phyloP scores from a whole-genome alignment of 2,329 filamentous ascomycete species.

The Fusarium sp. region DNA sequence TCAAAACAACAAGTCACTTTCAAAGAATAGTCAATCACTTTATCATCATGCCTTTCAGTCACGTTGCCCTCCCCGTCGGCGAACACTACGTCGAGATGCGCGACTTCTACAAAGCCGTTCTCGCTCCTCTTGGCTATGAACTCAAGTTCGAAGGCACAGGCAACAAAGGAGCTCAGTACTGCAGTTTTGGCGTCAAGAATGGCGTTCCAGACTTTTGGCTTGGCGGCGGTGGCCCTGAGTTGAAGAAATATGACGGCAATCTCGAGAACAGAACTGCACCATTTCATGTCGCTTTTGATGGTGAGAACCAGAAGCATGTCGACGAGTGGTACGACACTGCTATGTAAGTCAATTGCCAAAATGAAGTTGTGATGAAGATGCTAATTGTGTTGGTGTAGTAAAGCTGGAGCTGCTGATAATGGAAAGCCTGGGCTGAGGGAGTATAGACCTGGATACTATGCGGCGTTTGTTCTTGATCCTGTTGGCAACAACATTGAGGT shows the following conservation, averaged over 20 bases:
- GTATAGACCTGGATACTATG: constrained; percentile 60
- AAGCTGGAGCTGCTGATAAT: constrained; percentile 59
- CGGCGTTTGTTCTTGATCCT: constrained; percentile 60
- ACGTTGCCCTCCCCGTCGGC: constrained; percentile 38
- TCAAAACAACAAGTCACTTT: neutral
- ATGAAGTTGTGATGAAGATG: fast-evolving
- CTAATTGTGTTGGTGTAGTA: constrained; percentile 36
- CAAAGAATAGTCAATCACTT: neutral
- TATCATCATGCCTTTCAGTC: constrained; percentile 35
- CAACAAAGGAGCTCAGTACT: constrained; percentile 22
- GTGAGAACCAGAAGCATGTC: constrained; percentile 24
- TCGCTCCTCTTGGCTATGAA: constrained; percentile 40
- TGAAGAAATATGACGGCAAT: constrained; percentile 40
- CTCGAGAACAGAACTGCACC: constrained; percentile 33
- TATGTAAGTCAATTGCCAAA: constrained; percentile 29
- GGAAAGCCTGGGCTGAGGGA: constrained; percentile 58
- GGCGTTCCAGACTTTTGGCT: constrained; percentile 40
- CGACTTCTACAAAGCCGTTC: constrained; percentile 42
- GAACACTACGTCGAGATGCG: constrained; percentile 41
- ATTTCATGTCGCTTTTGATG: constrained; percentile 39
- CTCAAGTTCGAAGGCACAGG: constrained; percentile 31
- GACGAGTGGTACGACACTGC: constrained; percentile 40
- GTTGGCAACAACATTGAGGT: constrained; percentile 64
- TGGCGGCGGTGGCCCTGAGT: constrained; percentile 22
- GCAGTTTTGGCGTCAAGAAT: constrained; percentile 34